Evolutionary conservation across 345 rosid genomes (phyloP), one percentile per base, ranked within the genome.

Genomic region (Abelmoschus esculentus): DNA sequence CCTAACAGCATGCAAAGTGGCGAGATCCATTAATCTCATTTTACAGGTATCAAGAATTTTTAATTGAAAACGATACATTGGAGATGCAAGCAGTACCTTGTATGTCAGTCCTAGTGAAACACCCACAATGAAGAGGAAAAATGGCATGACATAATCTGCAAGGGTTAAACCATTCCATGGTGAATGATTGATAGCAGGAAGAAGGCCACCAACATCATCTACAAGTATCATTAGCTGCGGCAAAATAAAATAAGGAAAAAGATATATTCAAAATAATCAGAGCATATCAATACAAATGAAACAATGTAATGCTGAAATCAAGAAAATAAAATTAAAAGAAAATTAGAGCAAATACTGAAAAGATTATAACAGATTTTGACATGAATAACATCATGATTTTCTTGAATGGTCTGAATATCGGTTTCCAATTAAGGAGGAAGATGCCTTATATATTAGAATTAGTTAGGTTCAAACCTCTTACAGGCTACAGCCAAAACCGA

Each of bases 101-200:
- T 83, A 92, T 3, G 84, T 78, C 46, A 92, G 86, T 62, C 80
- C 91, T 56, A 90, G 83, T 5, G 98, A 87, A 66, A 89, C 87
- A 54, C 98, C 98, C 69, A 89, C 96, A 46, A 92, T 87, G 75
- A 92, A 92, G 56, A 92, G 86, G 78, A 92, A 90, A 82, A 90
- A 90, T 31, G 98, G 96, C 96, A 92, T 90, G 69, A 92, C 96
- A 32, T 87, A 84, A 85, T 92, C 98, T 11, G 98, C 98, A 50
- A 92, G 79, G 14, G 96, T 89, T 61, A 92, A 40, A 49, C 98
- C 96, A 76, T 90, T 76, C 98, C 98, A 92, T 40, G 98, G 93
- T n/a, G 98, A 88, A 84, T 92, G 96, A 67, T 90, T 90, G 72
- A 92, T 85, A 19, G 89, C 80, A 60, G 96, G 93, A 66, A 89